Evolutionary conservation across 495 filamentous ascomycete genomes (phyloP).

Genomic region (Penicillium fimorum): DNA sequence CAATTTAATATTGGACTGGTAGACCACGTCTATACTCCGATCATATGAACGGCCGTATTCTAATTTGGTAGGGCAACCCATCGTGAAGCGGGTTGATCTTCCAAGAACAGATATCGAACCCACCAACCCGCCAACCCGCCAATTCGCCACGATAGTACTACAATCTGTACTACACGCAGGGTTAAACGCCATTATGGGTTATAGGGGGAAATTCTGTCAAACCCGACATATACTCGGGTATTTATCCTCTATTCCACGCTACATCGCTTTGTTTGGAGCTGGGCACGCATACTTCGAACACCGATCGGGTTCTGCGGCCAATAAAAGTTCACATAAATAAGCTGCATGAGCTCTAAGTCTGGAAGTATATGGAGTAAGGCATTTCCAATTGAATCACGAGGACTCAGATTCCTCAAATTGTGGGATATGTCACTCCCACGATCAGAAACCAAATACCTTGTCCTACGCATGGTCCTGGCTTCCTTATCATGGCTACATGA

Average conservation of each 20-base stretch:
- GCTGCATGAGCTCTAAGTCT: not conserved
- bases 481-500: not conserved
- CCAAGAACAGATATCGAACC: constrained; percentile 9
- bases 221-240: not conserved
- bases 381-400: not conserved
- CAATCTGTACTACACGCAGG: not conserved
- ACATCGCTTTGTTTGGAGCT: not conserved
- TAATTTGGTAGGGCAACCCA: constrained; percentile 10
- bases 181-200: not conserved
- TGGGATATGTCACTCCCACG: not conserved
- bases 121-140: not conserved
- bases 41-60: constrained; percentile 6
- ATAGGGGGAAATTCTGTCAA: not conserved
- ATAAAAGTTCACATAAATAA: no score
- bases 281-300: not conserved
- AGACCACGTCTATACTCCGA: constrained; percentile 7
- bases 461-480: not conserved
- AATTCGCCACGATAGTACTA: constrained; percentile 1
- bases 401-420: not conserved
- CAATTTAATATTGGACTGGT: not conserved
- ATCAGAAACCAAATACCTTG: not conserved
- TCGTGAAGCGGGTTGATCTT: constrained; percentile 3
- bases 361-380: not conserved
- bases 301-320: not conserved
- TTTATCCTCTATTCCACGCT: not conserved